Evolutionary conservation across 1,139 yeast species (phyloP).

Genomic region (Debaryomyces coudertii): DNA sequence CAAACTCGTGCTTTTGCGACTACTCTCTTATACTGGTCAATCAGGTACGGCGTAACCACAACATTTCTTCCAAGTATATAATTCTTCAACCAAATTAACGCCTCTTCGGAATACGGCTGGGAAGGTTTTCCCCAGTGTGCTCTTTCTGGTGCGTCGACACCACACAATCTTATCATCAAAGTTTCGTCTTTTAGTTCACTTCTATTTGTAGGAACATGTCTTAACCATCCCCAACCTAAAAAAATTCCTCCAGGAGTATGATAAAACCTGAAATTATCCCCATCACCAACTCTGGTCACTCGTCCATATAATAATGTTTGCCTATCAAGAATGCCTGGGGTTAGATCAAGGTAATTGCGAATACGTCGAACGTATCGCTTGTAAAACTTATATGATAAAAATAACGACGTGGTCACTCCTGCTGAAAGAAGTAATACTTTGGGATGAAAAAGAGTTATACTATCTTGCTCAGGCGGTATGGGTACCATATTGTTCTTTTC

Average conservation of each 20-base stretch:
- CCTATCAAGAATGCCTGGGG: conserved; percentile 41
- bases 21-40: conserved; percentile 88
- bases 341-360: conserved; percentile 40
- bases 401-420: conserved; percentile 36
- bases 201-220: conserved; percentile 51
- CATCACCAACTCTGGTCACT: conserved; percentile 94
- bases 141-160: conserved; percentile 98
- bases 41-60: conserved; percentile 72
- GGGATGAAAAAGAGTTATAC: conserved; percentile 35
- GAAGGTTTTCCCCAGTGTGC: conserved; percentile 95
- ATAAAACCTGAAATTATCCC: conserved; percentile 88
- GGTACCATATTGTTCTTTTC: conserved; percentile 12
- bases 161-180: conserved; percentile 75
- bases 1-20: conserved; percentile 80
- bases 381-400: conserved; percentile 38
- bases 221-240: conserved; percentile 94
- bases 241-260: conserved; percentile 92
- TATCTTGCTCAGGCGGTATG: conserved; percentile 13
- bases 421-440: conserved; percentile 44
- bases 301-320: conserved; percentile 59
- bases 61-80: conserved; percentile 68
- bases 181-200: conserved; percentile 58
- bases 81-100: conserved; percentile 70
- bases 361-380: conserved; percentile 39
- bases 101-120: conserved; percentile 86